Percentiles rank a stretch among this genome's conserved stretches.
phyloP scores from a whole-genome alignment of 2,329 filamentous ascomycete species.

The Nothomitra cinnamomea region DNA sequence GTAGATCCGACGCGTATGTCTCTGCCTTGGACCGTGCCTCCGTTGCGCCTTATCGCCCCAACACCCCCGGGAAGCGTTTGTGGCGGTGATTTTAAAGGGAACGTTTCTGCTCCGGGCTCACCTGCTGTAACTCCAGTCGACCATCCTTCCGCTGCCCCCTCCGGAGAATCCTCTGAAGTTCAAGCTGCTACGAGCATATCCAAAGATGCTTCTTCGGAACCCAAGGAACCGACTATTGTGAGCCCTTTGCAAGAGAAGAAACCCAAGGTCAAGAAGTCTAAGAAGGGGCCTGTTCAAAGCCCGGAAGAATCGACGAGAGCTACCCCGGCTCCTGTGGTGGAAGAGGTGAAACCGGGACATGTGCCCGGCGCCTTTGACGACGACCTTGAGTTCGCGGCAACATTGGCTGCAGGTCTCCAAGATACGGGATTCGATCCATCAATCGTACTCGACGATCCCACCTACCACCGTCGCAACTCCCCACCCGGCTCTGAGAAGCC shows the following conservation, averaged over 20 bases:
- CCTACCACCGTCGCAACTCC: slow-evolving; percentile 45
- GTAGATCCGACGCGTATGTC: neutral
- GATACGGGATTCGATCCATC: slow-evolving; percentile 55
- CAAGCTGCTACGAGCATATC: neutral
- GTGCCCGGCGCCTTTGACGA: slow-evolving; percentile 50
- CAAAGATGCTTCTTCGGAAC: neutral
- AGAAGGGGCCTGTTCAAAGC: neutral
- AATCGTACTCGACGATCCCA: slow-evolving; percentile 49
- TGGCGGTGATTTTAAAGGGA: neutral
- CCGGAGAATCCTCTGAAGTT: neutral
- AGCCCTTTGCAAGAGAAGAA: neutral
- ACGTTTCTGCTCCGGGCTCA: slow-evolving; percentile 1
- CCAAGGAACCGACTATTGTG: neutral
- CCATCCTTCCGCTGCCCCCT: neutral
- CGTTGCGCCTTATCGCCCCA: slow-evolving; percentile 40
- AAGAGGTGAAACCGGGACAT: slow-evolving; percentile 19
- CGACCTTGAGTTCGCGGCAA: slow-evolving; percentile 53
- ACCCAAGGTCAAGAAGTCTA: neutral
- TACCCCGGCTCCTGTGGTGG: neutral
- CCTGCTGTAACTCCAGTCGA: neutral
- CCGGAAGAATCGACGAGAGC: neutral
- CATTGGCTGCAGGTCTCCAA: slow-evolving; percentile 48
- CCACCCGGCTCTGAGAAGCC: slow-evolving; percentile 41
- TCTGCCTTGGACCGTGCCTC: slow-evolving; percentile 4
- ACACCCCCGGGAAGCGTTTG: slow-evolving; percentile 27